A percentile compares a stretch with the other conserved stretches of the same genome.
Conservation (phyloP, 495 filamentous ascomycete genomes). For the Neurospora hispaniola region DNA sequence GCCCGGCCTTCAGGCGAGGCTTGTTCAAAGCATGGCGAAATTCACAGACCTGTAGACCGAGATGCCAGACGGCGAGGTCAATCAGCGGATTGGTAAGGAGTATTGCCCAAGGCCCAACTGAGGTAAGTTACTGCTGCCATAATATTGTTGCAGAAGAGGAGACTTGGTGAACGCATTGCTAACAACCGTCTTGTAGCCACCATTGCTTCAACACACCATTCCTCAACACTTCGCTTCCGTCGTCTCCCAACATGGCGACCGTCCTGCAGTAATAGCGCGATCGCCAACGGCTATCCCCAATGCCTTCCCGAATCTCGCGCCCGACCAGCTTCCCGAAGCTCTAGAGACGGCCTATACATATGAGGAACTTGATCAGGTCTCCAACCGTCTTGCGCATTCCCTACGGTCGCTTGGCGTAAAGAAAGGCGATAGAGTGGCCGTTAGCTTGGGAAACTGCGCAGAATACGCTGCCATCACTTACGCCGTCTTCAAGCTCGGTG, state of each 20-base stretch:
- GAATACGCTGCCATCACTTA: slow-evolving; percentile 79
- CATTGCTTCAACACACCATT: slow-evolving; percentile 43
- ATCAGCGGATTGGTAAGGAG: slow-evolving; percentile 3
- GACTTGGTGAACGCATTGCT: not conserved
- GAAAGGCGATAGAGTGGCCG: slow-evolving; percentile 78
- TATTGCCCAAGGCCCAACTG: slow-evolving; percentile 1
- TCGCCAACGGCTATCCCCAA: slow-evolving; percentile 18
- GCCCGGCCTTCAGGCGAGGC: not conserved
- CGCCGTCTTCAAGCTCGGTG: slow-evolving; percentile 85
- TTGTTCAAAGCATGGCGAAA: not conserved
- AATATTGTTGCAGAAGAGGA: not conserved
- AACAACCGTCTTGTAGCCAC: slow-evolving; percentile 9
- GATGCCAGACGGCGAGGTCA: not conserved
- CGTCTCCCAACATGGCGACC: slow-evolving; percentile 62
- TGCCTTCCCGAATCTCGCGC: slow-evolving; percentile 5
- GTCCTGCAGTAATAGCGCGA: slow-evolving; percentile 45
- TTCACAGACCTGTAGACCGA: not conserved
- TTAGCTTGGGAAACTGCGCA: slow-evolving; percentile 74
- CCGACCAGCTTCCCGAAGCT: slow-evolving; percentile 2
- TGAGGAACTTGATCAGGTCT: slow-evolving; percentile 57
- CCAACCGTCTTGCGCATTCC: slow-evolving; percentile 67
- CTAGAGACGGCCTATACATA: slow-evolving; percentile 56
- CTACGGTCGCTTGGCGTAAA: slow-evolving; percentile 61
- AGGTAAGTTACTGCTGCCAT: slow-evolving; percentile 1
- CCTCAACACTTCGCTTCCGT: slow-evolving; percentile 70